Percentiles rank a stretch among this genome's conserved stretches.
Evolutionary conservation across 176 grass and related monocot genomes (phyloP).

Genomic region (Oryza rufipogon): DNA sequence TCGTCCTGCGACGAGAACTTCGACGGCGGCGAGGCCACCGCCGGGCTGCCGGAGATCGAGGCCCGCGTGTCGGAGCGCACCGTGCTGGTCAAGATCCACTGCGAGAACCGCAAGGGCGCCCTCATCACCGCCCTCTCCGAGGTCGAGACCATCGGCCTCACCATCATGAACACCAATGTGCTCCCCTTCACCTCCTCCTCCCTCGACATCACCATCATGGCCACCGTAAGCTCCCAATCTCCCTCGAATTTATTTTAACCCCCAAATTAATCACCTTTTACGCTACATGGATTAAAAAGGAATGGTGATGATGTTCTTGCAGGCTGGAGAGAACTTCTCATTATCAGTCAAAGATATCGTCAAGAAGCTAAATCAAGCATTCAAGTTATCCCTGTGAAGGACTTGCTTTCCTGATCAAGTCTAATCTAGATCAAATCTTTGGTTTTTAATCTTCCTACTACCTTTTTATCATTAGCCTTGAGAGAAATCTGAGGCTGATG

Average conservation of each 20-base stretch:
- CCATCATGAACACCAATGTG: slow-evolving; percentile 85
- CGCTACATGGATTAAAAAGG: neutral
- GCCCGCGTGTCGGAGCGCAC: slow-evolving; percentile 70
- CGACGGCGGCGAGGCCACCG: slow-evolving; percentile 30
- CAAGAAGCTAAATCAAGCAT: slow-evolving; percentile 78
- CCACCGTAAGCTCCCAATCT: slow-evolving; percentile 51
- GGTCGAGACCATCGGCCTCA: slow-evolving; percentile 70
- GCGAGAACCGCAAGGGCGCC: slow-evolving; percentile 77
- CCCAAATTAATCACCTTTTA: neutral
- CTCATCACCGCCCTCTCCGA: slow-evolving; percentile 67
- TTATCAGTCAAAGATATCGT: slow-evolving; percentile 91
- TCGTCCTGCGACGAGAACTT: slow-evolving; percentile 69
- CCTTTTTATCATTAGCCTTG: slow-evolving; percentile 54
- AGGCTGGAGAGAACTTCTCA: slow-evolving; percentile 82
- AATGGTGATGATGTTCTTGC: slow-evolving; percentile 31
- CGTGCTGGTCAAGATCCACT: slow-evolving; percentile 86
- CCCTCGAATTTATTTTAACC: neutral
- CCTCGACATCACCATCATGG: slow-evolving; percentile 88
- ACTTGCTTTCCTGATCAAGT: slow-evolving; percentile 36
- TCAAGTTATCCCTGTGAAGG: slow-evolving; percentile 68
- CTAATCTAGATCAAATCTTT: slow-evolving; percentile 47
- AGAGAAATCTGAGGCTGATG: slow-evolving; percentile 46
- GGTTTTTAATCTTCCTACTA: slow-evolving; percentile 4
- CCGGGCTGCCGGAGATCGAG: slow-evolving; percentile 80
- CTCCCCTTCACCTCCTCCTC: slow-evolving; percentile 75